Evolutionary conservation across 805 yeast species (phyloP).

Genomic region (Kregervanrija pseudodelftensis): DNA sequence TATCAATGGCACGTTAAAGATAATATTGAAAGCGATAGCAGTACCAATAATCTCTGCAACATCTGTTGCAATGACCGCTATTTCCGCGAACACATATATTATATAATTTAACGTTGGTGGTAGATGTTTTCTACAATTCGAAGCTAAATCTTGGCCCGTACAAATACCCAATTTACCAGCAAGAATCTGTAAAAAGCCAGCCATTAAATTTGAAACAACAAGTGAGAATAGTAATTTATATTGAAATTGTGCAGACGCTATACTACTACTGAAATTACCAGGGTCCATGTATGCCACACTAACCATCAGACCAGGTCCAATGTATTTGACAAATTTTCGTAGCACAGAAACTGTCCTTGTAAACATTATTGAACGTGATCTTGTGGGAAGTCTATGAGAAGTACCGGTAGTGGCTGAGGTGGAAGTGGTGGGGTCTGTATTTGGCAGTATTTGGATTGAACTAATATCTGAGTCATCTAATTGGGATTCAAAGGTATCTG

Average conservation of each 20-base stretch:
- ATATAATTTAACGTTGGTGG: slow-evolving; percentile 52
- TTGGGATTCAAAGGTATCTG: no score
- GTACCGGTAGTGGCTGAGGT: no score
- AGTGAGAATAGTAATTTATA: slow-evolving; percentile 75
- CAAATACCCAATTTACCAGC: slow-evolving; percentile 89
- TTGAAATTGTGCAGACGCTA: slow-evolving; percentile 69
- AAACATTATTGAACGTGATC: no score
- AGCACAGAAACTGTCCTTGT: slow-evolving; percentile 4
- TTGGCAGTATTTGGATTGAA: no score
- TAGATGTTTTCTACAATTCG: slow-evolving; percentile 71
- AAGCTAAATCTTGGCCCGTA: slow-evolving; percentile 89
- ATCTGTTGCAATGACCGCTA: slow-evolving; percentile 92
- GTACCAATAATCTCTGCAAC: slow-evolving; percentile 98
- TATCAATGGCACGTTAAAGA: slow-evolving; percentile 72
- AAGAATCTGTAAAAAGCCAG: slow-evolving; percentile 76
- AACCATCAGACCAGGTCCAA: slow-evolving; percentile 97
- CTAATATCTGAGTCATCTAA: no score
- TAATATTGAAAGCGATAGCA: slow-evolving; percentile 82
- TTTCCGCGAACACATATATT: slow-evolving; percentile 74
- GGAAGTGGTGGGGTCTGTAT: no score
- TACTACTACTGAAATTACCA: slow-evolving; percentile 93
- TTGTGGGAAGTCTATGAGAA: no score
- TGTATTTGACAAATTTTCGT: slow-evolving; percentile 35
- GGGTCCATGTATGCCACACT: slow-evolving; percentile 97
- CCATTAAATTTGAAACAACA: slow-evolving; percentile 74